Evolutionary conservation across 768 basidiomycete genomes (phyloP).

Genomic region (Suillus placidus): DNA sequence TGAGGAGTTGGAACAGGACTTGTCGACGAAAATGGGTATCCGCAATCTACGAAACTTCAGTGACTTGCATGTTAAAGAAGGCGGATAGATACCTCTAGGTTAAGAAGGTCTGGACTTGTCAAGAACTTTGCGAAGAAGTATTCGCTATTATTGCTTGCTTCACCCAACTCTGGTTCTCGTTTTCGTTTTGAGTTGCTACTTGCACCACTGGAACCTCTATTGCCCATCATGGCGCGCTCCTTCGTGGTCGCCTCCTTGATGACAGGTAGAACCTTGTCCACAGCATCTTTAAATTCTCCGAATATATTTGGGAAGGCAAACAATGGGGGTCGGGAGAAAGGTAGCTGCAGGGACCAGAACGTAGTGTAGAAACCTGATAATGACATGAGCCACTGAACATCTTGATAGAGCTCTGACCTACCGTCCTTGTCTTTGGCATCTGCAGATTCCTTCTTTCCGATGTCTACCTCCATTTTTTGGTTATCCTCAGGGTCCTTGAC

Average conservation of each 20-base stretch:
- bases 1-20: slow-evolving; percentile 82
- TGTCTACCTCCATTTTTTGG: slow-evolving; percentile 69
- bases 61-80: slow-evolving; percentile 11
- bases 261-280: slow-evolving; percentile 72
- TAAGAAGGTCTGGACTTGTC: slow-evolving; percentile 83
- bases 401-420: slow-evolving; percentile 27
- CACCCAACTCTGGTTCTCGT: slow-evolving; percentile 61
- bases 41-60: slow-evolving; percentile 59
- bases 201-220: slow-evolving; percentile 47
- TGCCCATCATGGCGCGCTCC: slow-evolving; percentile 88
- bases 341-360: slow-evolving; percentile 88
- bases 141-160: slow-evolving; percentile 54
- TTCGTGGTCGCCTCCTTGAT: slow-evolving; percentile 87
- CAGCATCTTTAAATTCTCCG: slow-evolving; percentile 65
- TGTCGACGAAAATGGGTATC: slow-evolving; percentile 94
- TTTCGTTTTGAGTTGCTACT: slow-evolving; percentile 58
- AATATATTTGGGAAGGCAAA: slow-evolving; percentile 64
- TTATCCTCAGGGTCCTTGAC: slow-evolving; percentile 36
- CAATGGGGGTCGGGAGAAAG: slow-evolving; percentile 78
- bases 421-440: slow-evolving; percentile 58
- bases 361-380: slow-evolving; percentile 75
- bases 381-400: slow-evolving; percentile 10
- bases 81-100: slow-evolving; percentile 69
- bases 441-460: slow-evolving; percentile 40
- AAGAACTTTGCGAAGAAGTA: slow-evolving; percentile 96